Conservation (phyloP, 2,329 filamentous ascomycete species). For the Anisogramma anomala region DNA sequence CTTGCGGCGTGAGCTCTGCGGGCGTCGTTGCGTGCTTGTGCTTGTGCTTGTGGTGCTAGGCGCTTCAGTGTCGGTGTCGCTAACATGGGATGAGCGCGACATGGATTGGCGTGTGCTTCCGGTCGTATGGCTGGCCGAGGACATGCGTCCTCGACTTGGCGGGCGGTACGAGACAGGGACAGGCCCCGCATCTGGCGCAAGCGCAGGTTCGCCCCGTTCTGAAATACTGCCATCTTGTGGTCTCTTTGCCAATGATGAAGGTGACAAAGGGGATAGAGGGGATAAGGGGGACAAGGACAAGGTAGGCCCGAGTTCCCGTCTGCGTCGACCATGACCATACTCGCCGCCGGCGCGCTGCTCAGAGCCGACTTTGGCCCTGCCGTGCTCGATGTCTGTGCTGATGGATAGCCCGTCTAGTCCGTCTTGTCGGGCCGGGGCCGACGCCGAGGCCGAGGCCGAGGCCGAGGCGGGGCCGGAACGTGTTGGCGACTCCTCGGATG, state of each 20-base stretch:
- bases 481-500: slow-evolving; percentile 11
- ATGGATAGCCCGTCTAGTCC: neutral
- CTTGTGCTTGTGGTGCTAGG: slow-evolving; percentile 15
- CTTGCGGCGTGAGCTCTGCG: slow-evolving; percentile 30
- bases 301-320: slow-evolving; percentile 11
- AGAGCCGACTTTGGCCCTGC: slow-evolving; percentile 3
- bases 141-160: slow-evolving; percentile 17
- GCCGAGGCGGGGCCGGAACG: neutral
- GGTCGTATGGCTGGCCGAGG: slow-evolving; percentile 11
- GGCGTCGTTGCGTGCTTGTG: slow-evolving; percentile 20
- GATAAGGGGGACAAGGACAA: too few species aligned
- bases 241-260: slow-evolving; percentile 9
- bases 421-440: slow-evolving; percentile 3
- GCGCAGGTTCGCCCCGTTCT: slow-evolving; percentile 29
- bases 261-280: slow-evolving; percentile 5
- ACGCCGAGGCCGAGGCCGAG: slow-evolving; percentile 16
- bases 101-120: slow-evolving; percentile 8
- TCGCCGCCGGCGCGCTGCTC: slow-evolving; percentile 1
- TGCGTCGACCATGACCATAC: slow-evolving; percentile 1
- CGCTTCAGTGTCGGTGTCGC: slow-evolving; percentile 18
- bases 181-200: too few species aligned
- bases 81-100: slow-evolving; percentile 9
- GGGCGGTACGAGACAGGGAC: slow-evolving; percentile 27
- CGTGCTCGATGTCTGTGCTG: slow-evolving; percentile 1
- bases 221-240: slow-evolving; percentile 30